Percentiles rank a stretch among this genome's conserved stretches.
Conservation (phyloP, 768 basidiomycete genomes). For the Rhizopogon salebrosus region DNA sequence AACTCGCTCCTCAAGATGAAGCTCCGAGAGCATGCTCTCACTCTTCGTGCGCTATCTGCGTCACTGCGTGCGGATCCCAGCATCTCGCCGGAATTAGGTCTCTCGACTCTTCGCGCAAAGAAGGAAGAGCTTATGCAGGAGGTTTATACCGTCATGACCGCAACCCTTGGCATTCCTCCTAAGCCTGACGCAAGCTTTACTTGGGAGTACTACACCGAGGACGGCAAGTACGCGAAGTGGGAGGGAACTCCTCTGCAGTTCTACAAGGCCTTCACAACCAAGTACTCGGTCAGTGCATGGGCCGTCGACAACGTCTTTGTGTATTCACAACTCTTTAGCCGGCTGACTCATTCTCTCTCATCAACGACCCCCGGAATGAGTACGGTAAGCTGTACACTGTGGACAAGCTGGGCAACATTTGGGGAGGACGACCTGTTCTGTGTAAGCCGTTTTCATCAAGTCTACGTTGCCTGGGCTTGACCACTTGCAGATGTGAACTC, state of each 20-base stretch:
- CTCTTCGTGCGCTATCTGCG: slow-evolving; percentile 60
- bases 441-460: slow-evolving; percentile 45
- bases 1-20: slow-evolving; percentile 83
- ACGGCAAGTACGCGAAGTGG: slow-evolving; percentile 71
- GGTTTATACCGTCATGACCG: slow-evolving; percentile 77
- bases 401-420: slow-evolving; percentile 88
- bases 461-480: background rate
- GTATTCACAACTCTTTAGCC: slow-evolving; percentile 34
- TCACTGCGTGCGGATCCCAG: slow-evolving; percentile 43
- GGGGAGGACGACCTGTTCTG: slow-evolving; percentile 78
- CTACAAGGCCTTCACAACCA: slow-evolving; percentile 58
- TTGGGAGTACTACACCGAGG: slow-evolving; percentile 87
- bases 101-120: slow-evolving; percentile 62
- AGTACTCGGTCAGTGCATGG: slow-evolving; percentile 42
- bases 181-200: slow-evolving; percentile 63
- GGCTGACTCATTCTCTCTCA: slow-evolving; percentile 81
- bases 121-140: slow-evolving; percentile 85
- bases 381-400: slow-evolving; percentile 86
- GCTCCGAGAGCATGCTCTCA: slow-evolving; percentile 85
- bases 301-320: background rate
- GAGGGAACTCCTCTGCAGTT: slow-evolving; percentile 80
- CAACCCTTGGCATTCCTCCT: slow-evolving; percentile 85
- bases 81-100: slow-evolving; percentile 41
- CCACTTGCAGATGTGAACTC: slow-evolving; percentile 76
- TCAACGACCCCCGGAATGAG: slow-evolving; percentile 89